Conservation (phyloP, 2,329 filamentous ascomycete species). For the Allantophomopsis lycopodina region DNA sequence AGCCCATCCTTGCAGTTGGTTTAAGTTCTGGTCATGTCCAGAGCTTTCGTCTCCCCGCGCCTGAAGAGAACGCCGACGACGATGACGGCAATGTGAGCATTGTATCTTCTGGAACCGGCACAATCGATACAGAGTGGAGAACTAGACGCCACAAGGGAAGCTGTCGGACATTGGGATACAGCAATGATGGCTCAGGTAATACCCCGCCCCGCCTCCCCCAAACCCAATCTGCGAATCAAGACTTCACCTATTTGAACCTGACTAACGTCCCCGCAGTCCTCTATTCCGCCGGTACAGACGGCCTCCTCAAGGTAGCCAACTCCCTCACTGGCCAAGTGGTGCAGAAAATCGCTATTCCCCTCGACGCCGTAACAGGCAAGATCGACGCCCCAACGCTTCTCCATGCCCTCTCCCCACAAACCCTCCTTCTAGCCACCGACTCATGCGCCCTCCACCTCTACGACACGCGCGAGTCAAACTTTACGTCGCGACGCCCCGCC, state of each 20-base stretch:
- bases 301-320: slow-evolving; percentile 42
- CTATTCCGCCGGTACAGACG: slow-evolving; percentile 51
- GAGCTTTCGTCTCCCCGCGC: slow-evolving; percentile 58
- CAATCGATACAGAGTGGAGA: slow-evolving; percentile 73
- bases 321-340: slow-evolving; percentile 51
- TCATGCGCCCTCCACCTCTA: slow-evolving; percentile 80
- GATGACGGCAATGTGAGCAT: slow-evolving; percentile 36
- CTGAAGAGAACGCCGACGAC: slow-evolving; percentile 30
- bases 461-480: slow-evolving; percentile 56
- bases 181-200: slow-evolving; percentile 56
- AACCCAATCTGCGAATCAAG: slow-evolving; percentile 14
- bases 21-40: slow-evolving; percentile 77
- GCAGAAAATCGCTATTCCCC: slow-evolving; percentile 70
- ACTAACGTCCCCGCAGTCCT: slow-evolving; percentile 20
- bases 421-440: slow-evolving; percentile 79
- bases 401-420: slow-evolving; percentile 75
- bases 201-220: slow-evolving; percentile 27
- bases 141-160: slow-evolving; percentile 89
- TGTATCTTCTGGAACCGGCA: slow-evolving; percentile 49
- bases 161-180: slow-evolving; percentile 71
- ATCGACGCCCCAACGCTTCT: slow-evolving; percentile 67
- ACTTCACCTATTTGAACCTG: not conserved
- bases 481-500: slow-evolving; percentile 47
- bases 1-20: slow-evolving; percentile 77
- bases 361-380: slow-evolving; percentile 21